phyloP scores from a whole-genome alignment of 148 eudicot genomes.

The Linanthus parryae region DNA sequence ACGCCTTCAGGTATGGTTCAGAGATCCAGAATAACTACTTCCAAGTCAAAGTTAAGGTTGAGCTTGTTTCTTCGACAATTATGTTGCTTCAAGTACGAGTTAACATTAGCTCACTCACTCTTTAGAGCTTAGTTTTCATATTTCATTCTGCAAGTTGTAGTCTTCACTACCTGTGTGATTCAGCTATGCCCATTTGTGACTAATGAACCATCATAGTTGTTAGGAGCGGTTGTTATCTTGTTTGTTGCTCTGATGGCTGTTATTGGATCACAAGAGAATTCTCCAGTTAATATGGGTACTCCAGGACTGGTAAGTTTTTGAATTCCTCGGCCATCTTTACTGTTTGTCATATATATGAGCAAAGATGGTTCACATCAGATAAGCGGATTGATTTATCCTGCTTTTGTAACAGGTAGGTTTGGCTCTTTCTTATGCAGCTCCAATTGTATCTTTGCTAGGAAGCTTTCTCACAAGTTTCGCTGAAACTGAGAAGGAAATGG shows the following conservation, averaged over 20 bases:
- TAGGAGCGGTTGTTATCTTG: constrained; percentile 83
- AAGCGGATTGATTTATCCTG: no score
- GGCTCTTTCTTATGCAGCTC: constrained; percentile 95
- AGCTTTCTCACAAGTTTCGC: constrained; percentile 90
- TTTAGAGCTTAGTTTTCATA: background rate
- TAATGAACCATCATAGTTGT: constrained; percentile 37
- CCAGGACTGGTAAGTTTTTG: constrained; percentile 75
- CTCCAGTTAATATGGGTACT: constrained; percentile 70
- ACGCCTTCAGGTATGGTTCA: constrained; percentile 72
- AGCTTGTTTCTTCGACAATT: no score
- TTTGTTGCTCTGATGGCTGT: constrained; percentile 82
- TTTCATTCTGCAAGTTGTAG: background rate
- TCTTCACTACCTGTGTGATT: background rate
- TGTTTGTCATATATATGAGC: background rate
- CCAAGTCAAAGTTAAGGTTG: no score
- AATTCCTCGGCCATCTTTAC: background rate
- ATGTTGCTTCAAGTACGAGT: no score
- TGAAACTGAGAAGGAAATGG: constrained; percentile 98
- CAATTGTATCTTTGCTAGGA: constrained; percentile 81
- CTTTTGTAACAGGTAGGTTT: constrained; percentile 64
- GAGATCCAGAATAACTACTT: background rate
- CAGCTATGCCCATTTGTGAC: constrained; percentile 13
- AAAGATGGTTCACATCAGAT: no score
- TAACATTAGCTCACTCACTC: no score
- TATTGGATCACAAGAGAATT: constrained; percentile 55